These are phyloP conservation scores for Sphaerulina musiva DNA, from an alignment of 2,329 filamentous ascomycete species.

Conservation along the genomic window DNA sequence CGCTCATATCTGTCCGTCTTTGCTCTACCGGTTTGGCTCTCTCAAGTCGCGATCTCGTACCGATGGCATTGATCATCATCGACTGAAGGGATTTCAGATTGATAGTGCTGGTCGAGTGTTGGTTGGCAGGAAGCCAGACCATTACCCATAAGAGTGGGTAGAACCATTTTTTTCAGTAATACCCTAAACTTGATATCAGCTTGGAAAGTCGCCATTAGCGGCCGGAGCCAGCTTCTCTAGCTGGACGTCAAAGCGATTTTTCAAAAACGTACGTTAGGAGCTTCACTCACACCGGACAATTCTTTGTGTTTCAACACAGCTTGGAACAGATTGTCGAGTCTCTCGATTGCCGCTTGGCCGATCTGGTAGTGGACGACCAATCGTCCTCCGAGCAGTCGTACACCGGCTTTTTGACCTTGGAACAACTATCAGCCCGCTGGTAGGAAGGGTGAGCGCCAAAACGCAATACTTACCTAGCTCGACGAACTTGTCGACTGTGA, in stretches of 20 bases:
- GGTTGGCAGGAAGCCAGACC: slow-evolving; percentile 1
- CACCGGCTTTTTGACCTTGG: slow-evolving; percentile 46
- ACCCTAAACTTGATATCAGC: background rate
- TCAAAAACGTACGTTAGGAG: slow-evolving; percentile 12
- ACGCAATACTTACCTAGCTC: slow-evolving; percentile 36
- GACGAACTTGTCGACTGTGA: slow-evolving; percentile 49
- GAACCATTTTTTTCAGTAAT: slow-evolving; percentile 7
- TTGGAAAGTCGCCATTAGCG: slow-evolving; percentile 2
- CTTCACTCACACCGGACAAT: slow-evolving; percentile 22
- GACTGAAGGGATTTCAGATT: background rate
- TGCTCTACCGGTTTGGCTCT: background rate
- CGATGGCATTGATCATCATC: background rate
- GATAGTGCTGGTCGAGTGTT: background rate
- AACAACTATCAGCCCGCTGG: background rate
- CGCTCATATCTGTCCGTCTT: background rate
- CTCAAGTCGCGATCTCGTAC: background rate
- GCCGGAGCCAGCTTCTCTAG: slow-evolving; percentile 4
- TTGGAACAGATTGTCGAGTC: slow-evolving; percentile 52
- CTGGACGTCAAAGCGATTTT: slow-evolving; percentile 9
- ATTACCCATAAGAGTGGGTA: slow-evolving; percentile 12
- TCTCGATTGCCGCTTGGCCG: slow-evolving; percentile 55
- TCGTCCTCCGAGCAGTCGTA: slow-evolving; percentile 52
- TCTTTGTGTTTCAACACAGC: slow-evolving; percentile 30
- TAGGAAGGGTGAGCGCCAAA: background rate
- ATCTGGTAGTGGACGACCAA: slow-evolving; percentile 69